These are phyloP conservation scores for Beta vulgaris DNA, from an alignment of 148 eudicot species.

Conservation along the genomic window DNA sequence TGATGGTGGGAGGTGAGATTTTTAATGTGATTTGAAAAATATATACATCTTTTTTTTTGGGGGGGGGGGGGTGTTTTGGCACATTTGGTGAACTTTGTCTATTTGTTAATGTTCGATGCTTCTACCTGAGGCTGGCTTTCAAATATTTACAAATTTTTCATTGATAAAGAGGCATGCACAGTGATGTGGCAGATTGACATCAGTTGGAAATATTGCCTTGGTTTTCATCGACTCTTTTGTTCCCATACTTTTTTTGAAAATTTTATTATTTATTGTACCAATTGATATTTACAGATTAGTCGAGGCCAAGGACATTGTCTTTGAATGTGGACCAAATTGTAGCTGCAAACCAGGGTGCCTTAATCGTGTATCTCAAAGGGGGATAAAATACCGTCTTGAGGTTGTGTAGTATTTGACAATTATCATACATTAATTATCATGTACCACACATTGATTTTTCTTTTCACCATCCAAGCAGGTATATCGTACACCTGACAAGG, in stretches of 20 bases:
- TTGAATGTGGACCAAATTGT: slow-evolving; percentile 56
- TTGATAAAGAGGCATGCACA: neutral
- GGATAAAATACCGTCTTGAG: slow-evolving; percentile 43
- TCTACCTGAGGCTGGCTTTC: neutral
- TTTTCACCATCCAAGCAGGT: slow-evolving; percentile 23
- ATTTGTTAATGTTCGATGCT: neutral
- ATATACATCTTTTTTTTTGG: neutral
- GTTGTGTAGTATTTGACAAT: slow-evolving; percentile 16
- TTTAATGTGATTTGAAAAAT: neutral
- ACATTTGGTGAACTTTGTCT: neutral
- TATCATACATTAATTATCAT: neutral
- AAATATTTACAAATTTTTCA: neutral
- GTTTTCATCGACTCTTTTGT: neutral
- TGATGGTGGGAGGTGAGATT: slow-evolving; percentile 44
- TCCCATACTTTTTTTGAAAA: neutral
- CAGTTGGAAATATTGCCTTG: neutral
- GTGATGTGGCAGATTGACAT: neutral
- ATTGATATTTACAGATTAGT: slow-evolving; percentile 24
- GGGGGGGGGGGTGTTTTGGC: neutral
- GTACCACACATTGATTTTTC: neutral
- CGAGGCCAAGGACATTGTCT: slow-evolving; percentile 41
- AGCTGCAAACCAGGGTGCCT: slow-evolving; percentile 40
- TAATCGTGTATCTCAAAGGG: slow-evolving; percentile 44
- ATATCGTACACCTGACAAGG: slow-evolving; percentile 58
- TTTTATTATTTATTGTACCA: neutral